Evolutionary conservation across 2,329 filamentous ascomycete genomes (phyloP), one percentile per base, ranked within the genome.

Genomic region (Cladosporium sp.): DNA sequence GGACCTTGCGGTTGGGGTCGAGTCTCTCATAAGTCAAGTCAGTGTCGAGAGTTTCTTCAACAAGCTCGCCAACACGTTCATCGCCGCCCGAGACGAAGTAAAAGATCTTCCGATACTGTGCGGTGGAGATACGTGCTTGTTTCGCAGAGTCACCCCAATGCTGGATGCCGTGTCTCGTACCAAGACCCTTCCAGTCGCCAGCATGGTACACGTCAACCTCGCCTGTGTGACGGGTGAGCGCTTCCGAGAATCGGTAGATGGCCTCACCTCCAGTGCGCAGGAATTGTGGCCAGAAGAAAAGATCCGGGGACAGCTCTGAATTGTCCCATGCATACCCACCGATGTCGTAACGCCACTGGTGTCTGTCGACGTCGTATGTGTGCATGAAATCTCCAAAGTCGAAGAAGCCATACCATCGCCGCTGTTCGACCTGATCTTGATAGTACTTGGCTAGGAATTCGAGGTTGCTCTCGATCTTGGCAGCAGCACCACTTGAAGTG

Each of bases 311-410:
- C 0, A 87, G 74, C 65, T 87, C 83, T 0, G 80, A 83, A 64
- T 86, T 86, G 49, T 86, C 83, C 84, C 84, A 86, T 0, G 82
- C 83, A 58, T 83, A 86, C 0, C 84, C 84, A 3, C 84, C 84
- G 17, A 86, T 68, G 45, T 87, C 84, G 57, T 86, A 86, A 1
- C 82, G 77, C 84, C 84, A 87, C 0, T 74, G 75, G 60, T 86
- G 83, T 4, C 83, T 74, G 65, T 85, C 78, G 0, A 67, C 61
- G 51, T 87, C 83, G 59, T 86, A 86, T 0, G 82, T 81, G 63
- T 87, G 84, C 75, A 83, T 83, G 39, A 86, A 76, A 61, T 87
- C 84, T 1, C 84, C 84, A 55, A 84, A 75, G 59, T 86, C 83
- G 68, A 79, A 79, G 72, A 86, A 86, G 0, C 84, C 84, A 61